Evolutionary conservation across 495 filamentous ascomycete species (phyloP).

Genomic region (Lentithecium fluviatile): DNA sequence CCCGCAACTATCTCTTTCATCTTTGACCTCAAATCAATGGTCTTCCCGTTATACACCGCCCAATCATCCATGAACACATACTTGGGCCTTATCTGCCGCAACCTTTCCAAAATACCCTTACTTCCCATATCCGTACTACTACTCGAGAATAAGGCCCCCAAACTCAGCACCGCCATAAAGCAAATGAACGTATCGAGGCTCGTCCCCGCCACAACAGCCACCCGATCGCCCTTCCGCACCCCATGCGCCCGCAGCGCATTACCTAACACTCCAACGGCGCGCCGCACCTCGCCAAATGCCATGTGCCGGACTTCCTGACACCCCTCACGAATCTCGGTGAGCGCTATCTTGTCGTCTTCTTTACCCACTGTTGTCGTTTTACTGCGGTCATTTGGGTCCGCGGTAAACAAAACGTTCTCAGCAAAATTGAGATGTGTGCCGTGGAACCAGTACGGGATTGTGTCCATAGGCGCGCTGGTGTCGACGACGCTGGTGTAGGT

Average conservation of each 20-base stretch:
- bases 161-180: conserved; percentile 60
- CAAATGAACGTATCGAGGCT: conserved; percentile 69
- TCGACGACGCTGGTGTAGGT: conserved; percentile 54
- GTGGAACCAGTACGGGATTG: conserved; percentile 67
- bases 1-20: conserved; percentile 65
- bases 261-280: conserved; percentile 54
- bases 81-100: conserved; percentile 68
- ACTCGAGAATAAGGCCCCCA: conserved; percentile 70
- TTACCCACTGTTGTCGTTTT: conserved; percentile 54
- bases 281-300: conserved; percentile 64
- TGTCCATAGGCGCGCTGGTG: conserved; percentile 64
- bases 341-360: conserved; percentile 65
- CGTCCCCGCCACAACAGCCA: conserved; percentile 70
- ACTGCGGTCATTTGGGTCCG: conserved; percentile 36
- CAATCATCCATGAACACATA: conserved; percentile 77
- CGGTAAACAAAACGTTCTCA: conserved; percentile 61
- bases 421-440: conserved; percentile 62
- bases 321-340: conserved; percentile 73
- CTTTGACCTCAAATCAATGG: conserved; percentile 66
- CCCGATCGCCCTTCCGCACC: conserved; percentile 65
- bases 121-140: conserved; percentile 78
- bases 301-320: conserved; percentile 54
- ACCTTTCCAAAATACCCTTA: conserved; percentile 70
- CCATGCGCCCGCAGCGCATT: conserved; percentile 64
- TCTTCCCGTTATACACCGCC: conserved; percentile 75